Percentiles rank a stretch among this genome's conserved stretches.
Evolutionary conservation across 257 asterid species (phyloP).

Genomic region (Fraxinus anomala): DNA sequence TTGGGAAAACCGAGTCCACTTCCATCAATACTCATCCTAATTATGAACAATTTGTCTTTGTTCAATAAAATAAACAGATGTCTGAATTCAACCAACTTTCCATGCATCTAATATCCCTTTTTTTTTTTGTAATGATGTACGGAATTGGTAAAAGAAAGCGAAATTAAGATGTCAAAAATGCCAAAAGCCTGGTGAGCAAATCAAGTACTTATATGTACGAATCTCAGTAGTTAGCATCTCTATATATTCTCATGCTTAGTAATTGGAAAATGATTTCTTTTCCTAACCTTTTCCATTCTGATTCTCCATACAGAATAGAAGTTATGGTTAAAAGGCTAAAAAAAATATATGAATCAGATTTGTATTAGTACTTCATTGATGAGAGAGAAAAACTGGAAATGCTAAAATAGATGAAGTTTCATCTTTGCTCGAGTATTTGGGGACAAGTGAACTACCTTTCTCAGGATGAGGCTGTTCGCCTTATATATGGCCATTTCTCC

Average conservation of each 20-base stretch:
- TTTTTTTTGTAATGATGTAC: background rate
- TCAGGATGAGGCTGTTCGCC: conserved; percentile 81
- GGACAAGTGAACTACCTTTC: conserved; percentile 58
- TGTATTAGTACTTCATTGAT: conserved; percentile 3
- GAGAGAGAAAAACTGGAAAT: background rate
- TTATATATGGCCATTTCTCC: conserved; percentile 97
- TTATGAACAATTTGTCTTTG: too few species aligned
- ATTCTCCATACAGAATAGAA: background rate
- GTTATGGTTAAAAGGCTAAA: background rate
- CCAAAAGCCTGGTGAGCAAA: background rate
- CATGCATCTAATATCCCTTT: too few species aligned
- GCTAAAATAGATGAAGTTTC: conserved; percentile 6
- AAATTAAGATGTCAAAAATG: background rate
- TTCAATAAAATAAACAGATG: background rate
- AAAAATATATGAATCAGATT: background rate
- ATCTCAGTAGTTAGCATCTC: background rate
- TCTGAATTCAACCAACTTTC: background rate
- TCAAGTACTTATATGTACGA: background rate
- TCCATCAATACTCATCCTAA: background rate
- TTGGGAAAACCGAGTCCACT: background rate
- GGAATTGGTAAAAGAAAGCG: conserved; percentile 1
- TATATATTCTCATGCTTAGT: background rate
- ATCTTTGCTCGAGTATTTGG: conserved; percentile 14
- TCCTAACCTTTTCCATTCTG: background rate
- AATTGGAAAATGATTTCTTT: background rate